These are phyloP conservation scores for Aethionema arabicum DNA, from an alignment of 345 rosid species.

Conservation along the genomic window DNA sequence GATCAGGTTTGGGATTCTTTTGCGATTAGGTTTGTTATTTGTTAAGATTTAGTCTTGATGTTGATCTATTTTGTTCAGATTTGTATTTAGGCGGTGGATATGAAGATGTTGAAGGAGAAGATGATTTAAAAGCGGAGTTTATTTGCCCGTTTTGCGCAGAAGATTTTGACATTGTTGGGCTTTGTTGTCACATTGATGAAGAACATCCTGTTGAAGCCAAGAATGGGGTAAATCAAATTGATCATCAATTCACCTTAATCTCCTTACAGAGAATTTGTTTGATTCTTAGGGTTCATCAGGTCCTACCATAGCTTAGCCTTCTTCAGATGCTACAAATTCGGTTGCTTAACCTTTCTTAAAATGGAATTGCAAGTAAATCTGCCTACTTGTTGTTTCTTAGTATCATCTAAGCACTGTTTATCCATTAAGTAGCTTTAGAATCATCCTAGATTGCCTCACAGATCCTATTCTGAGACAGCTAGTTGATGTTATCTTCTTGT, in stretches of 20 bases:
- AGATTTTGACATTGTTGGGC: slow-evolving; percentile 81
- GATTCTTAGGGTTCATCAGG: slow-evolving; percentile 13
- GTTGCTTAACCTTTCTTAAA: background rate
- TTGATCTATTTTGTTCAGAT: slow-evolving; percentile 40
- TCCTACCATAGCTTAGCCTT: background rate
- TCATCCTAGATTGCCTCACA: too few species aligned
- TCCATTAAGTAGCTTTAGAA: slow-evolving; percentile 31
- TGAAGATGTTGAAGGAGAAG: slow-evolving; percentile 61
- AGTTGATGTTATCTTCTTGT: slow-evolving; percentile 13
- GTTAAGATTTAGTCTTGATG: background rate
- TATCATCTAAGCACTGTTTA: slow-evolving; percentile 30
- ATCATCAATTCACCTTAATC: background rate
- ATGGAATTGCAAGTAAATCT: background rate
- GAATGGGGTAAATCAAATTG: slow-evolving; percentile 60
- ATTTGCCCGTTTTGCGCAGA: slow-evolving; percentile 81
- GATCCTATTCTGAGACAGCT: too few species aligned
- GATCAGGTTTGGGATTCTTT: slow-evolving; percentile 30
- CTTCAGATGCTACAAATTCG: background rate
- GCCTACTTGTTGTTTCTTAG: slow-evolving; percentile 31
- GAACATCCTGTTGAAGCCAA: slow-evolving; percentile 85
- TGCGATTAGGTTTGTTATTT: background rate
- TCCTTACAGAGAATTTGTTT: background rate
- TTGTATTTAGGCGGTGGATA: slow-evolving; percentile 52
- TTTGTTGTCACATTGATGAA: slow-evolving; percentile 85
- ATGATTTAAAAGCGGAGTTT: slow-evolving; percentile 62